phyloP scores from a whole-genome alignment of 768 basidiomycete species.

The Phaeotremella skinneri region DNA sequence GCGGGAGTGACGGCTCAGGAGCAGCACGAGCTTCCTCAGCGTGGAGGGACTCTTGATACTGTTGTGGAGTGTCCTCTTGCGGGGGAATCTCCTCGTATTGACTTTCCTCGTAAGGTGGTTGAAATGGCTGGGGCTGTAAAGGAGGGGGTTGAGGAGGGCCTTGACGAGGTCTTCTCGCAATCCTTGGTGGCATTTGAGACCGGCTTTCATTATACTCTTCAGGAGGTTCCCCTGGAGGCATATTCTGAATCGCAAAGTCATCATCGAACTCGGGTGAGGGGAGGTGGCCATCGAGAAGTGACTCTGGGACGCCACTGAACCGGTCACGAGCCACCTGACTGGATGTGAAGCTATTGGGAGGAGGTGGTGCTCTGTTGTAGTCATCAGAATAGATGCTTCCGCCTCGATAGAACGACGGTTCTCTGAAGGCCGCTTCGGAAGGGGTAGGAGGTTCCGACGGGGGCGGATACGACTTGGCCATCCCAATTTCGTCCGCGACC shows the following conservation, averaged over 20 bases:
- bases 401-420: slow-evolving; percentile 35
- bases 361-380: slow-evolving; percentile 26
- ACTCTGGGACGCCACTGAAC: slow-evolving; percentile 22
- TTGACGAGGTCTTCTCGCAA: slow-evolving; percentile 2
- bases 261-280: slow-evolving; percentile 40
- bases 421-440: slow-evolving; percentile 1
- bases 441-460: slow-evolving; percentile 3
- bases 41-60: slow-evolving; percentile 4
- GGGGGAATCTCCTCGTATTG: neutral
- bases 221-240: slow-evolving; percentile 41
- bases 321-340: slow-evolving; percentile 15
- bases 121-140: slow-evolving; percentile 13
- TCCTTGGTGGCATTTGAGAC: slow-evolving; percentile 20
- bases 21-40: slow-evolving; percentile 5
- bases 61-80: neutral
- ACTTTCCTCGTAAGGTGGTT: neutral
- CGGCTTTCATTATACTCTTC: slow-evolving; percentile 23
- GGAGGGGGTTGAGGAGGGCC: slow-evolving; percentile 10
- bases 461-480: slow-evolving; percentile 1
- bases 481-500: slow-evolving; percentile 44
- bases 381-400: slow-evolving; percentile 40
- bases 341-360: slow-evolving; percentile 33
- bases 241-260: slow-evolving; percentile 40
- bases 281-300: slow-evolving; percentile 29
- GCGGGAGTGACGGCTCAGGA: neutral